Percentiles rank a stretch among this genome's conserved stretches.
Evolutionary conservation across 116 monocot species (phyloP).

Genomic region (Phalaenopsis hybrid): DNA sequence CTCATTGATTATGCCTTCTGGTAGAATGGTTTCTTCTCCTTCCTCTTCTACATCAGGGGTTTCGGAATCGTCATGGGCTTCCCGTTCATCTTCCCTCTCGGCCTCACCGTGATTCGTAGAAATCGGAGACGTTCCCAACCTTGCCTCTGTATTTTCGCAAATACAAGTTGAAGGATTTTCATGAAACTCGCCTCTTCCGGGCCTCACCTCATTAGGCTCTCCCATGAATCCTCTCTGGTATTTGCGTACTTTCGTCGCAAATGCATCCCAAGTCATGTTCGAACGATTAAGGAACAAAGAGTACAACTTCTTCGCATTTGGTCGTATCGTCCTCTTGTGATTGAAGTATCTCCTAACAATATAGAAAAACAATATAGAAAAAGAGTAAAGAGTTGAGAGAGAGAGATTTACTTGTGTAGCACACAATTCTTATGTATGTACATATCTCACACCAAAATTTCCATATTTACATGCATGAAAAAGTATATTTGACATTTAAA

Average conservation of each 20-base stretch:
- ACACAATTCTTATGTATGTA: too few species aligned
- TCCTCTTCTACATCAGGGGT: constrained; percentile 46
- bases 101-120: not conserved
- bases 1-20: constrained; percentile 15
- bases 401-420: too few species aligned
- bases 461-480: too few species aligned
- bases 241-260: constrained; percentile 29
- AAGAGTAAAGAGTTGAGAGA: not conserved
- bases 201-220: constrained; percentile 51
- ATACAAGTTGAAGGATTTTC: constrained; percentile 43
- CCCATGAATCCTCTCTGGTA: constrained; percentile 51
- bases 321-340: constrained; percentile 51
- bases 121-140: not conserved
- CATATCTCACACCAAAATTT: too few species aligned
- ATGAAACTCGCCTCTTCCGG: constrained; percentile 52
- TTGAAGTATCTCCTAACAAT: constrained; percentile 68
- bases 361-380: not conserved
- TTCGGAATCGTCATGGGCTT: constrained; percentile 41
- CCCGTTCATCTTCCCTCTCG: constrained; percentile 3
- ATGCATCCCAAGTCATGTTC: constrained; percentile 49
- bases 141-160: constrained; percentile 47
- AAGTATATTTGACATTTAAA: too few species aligned
- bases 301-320: constrained; percentile 42
- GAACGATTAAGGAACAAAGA: constrained; percentile 29
- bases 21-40: constrained; percentile 10